A percentile compares a stretch with the other conserved stretches of the same genome.
Conservation (phyloP, 371 early-diverging fungal genomes). For the Mortierella sp. region DNA sequence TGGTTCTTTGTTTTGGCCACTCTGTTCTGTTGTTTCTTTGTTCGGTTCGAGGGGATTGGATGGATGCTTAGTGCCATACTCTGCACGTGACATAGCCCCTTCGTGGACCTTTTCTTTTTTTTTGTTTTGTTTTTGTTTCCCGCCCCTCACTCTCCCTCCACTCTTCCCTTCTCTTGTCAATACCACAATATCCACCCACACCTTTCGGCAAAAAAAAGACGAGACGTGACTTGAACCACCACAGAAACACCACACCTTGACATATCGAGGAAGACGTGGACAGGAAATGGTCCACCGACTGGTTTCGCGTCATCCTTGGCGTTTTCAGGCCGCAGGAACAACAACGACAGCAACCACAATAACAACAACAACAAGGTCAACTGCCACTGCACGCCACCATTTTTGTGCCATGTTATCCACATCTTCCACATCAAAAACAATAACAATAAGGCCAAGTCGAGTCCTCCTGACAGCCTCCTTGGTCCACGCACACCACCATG, state of each 20-base stretch:
- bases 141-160: not conserved
- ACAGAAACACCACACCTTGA: not conserved
- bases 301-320: slow-evolving; percentile 44
- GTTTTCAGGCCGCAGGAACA: slow-evolving; percentile 6
- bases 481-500: not conserved
- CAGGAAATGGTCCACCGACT: slow-evolving; percentile 33
- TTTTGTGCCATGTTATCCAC: not conserved
- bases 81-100: slow-evolving; percentile 4
- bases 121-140: not conserved
- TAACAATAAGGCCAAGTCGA: not conserved
- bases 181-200: not conserved
- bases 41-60: too few species aligned
- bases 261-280: not conserved
- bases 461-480: slow-evolving; percentile 13
- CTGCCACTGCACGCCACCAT: slow-evolving; percentile 17
- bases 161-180: not conserved
- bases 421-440: not conserved
- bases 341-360: not conserved
- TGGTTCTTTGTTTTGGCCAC: not conserved
- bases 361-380: not conserved
- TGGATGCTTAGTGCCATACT: too few species aligned
- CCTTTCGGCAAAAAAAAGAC: not conserved
- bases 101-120: not conserved
- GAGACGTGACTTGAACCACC: not conserved
- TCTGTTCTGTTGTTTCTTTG: not conserved